These are phyloP conservation scores for Spencermartinsiella europaea DNA, from an alignment of 805 yeast species.

Conservation along the genomic window DNA sequence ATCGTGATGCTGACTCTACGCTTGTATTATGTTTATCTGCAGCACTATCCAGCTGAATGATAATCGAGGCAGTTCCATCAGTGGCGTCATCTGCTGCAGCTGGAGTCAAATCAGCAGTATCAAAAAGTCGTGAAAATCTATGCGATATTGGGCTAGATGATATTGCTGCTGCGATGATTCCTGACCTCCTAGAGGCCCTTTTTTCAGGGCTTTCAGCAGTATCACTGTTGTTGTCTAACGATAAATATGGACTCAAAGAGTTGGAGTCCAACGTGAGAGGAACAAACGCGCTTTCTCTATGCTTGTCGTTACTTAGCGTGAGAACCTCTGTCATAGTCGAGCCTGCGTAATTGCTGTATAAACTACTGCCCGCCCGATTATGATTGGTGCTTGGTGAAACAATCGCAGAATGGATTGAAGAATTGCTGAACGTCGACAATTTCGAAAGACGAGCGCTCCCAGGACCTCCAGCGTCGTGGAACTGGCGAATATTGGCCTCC, in stretches of 20 bases:
- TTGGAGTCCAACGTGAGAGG: background rate
- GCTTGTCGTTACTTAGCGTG: background rate
- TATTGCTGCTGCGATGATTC: too few relatives aligned
- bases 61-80: background rate
- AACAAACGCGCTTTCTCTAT: background rate
- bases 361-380: background rate
- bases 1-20: too few relatives aligned
- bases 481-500: background rate
- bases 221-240: too few relatives aligned
- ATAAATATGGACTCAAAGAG: background rate
- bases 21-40: too few relatives aligned
- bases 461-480: background rate
- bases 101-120: background rate
- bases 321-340: background rate
- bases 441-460: background rate
- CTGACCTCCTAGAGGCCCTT: too few relatives aligned
- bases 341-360: background rate
- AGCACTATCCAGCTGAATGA: background rate
- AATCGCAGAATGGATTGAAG: background rate
- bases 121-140: background rate
- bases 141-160: too few relatives aligned
- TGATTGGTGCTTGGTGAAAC: background rate
- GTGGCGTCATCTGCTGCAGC: too few relatives aligned
- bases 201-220: too few relatives aligned
- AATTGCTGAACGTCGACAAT: background rate